A percentile compares a stretch with the other conserved stretches of the same genome.
Conservation (phyloP, 208 protist species). For the Strigomonas culicis region DNA sequence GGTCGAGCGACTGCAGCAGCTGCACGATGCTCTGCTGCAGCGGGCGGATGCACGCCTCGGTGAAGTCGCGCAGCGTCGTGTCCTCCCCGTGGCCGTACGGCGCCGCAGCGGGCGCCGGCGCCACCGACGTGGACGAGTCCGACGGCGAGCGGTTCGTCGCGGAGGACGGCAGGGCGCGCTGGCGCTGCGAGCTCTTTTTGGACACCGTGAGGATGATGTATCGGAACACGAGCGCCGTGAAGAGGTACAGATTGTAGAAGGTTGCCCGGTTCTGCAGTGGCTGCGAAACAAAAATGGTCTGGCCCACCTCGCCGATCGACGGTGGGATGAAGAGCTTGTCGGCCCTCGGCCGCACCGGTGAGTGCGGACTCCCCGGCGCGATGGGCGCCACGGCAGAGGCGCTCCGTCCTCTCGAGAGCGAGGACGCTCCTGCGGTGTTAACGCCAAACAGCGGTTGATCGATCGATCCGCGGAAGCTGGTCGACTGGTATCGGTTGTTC, state of each 20-base stretch:
- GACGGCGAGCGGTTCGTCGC: not conserved
- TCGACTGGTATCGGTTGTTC: conserved; percentile 1
- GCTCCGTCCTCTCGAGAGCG: not conserved
- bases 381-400: too few species aligned
- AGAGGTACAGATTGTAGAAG: conserved; percentile 27
- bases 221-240: conserved; percentile 36
- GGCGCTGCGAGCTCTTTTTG: not conserved
- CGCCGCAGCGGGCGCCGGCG: not conserved
- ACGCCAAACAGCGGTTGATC: too few species aligned
- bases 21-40: conserved; percentile 28
- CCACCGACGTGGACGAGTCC: not conserved
- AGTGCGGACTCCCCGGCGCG: not conserved
- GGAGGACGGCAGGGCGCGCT: not conserved
- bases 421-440: not conserved
- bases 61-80: not conserved
- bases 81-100: not conserved
- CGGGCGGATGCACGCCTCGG: conserved; percentile 20
- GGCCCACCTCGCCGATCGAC: too few species aligned
- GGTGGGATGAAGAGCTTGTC: not conserved
- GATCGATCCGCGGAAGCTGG: not conserved
- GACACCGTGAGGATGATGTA: conserved; percentile 31
- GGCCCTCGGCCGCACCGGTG: not conserved
- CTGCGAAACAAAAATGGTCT: not conserved
- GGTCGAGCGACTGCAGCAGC: conserved; percentile 22
- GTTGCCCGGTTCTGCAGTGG: conserved; percentile 16